phyloP scores from a whole-genome alignment of 805 yeast genomes.

The Debaryomyces tyrocola region DNA sequence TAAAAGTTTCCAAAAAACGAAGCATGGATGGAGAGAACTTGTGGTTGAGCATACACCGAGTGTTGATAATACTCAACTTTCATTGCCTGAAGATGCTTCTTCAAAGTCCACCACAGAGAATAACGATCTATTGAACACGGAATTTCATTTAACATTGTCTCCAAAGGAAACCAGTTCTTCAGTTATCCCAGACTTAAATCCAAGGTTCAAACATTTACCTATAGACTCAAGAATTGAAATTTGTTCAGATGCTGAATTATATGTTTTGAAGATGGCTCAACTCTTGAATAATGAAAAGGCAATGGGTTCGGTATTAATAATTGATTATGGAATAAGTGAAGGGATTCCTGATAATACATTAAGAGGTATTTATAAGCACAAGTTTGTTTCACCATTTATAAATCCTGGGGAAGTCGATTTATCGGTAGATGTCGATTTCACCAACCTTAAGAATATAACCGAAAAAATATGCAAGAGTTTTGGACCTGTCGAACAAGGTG shows the following conservation, averaged over 20 bases:
- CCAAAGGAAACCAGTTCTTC: constrained; percentile 65
- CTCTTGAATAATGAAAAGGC: constrained; percentile 38
- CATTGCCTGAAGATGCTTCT: constrained; percentile 19
- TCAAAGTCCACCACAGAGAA: constrained; percentile 9
- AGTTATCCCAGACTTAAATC: constrained; percentile 49
- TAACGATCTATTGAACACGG: constrained; percentile 20
- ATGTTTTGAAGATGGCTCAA: constrained; percentile 52
- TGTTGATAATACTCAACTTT: constrained; percentile 34
- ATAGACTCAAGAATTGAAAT: constrained; percentile 64
- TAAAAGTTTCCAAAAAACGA: constrained; percentile 60
- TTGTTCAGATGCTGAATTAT: constrained; percentile 69
- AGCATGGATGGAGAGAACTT: constrained; percentile 77
- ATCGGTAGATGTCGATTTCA: constrained; percentile 82
- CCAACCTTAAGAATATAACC: constrained; percentile 41
- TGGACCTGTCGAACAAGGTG: constrained; percentile 76
- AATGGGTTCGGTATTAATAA: constrained; percentile 64
- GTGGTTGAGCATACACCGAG: constrained; percentile 57
- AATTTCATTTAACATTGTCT: constrained; percentile 57
- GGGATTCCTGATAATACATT: constrained; percentile 70
- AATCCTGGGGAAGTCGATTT: constrained; percentile 79
- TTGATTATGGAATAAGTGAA: constrained; percentile 73
- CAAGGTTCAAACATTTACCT: constrained; percentile 54
- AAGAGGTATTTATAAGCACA: constrained; percentile 72
- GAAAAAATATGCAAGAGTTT: constrained; percentile 19
- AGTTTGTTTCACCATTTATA: constrained; percentile 71